These are phyloP conservation scores for Dipteronia dyeriana DNA, from an alignment of 345 rosid species.

Conservation along the genomic window DNA sequence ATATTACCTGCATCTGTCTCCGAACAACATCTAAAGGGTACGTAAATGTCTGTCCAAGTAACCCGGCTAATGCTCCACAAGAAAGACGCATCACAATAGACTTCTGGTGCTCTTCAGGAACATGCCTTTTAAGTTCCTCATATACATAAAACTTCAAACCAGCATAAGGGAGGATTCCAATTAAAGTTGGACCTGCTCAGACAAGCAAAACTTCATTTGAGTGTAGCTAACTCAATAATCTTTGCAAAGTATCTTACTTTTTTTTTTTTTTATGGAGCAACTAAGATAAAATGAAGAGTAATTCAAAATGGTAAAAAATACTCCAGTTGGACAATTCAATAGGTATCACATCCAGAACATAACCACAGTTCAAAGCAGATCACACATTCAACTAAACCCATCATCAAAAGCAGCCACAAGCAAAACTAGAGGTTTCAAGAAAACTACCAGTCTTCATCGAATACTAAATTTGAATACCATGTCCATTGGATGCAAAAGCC, in stretches of 20 bases:
- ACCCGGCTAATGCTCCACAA: constrained; percentile 96
- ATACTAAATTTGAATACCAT: neutral
- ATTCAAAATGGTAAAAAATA: neutral
- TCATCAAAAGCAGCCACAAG: constrained; percentile 2
- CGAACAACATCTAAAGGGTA: constrained; percentile 97
- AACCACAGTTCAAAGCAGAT: neutral
- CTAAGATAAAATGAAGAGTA: constrained; percentile 2
- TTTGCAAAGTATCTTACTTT: constrained; percentile 14
- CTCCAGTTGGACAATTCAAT: neutral
- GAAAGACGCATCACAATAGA: constrained; percentile 82
- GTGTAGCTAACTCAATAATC: constrained; percentile 8
- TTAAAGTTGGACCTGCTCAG: constrained; percentile 84
- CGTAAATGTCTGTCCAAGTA: constrained; percentile 91
- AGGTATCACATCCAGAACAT: neutral
- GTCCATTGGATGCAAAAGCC: neutral
- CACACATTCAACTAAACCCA: neutral
- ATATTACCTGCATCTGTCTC: constrained; percentile 97
- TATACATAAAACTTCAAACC: constrained; percentile 93
- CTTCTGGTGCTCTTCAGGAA: constrained; percentile 91
- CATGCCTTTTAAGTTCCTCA: constrained; percentile 85
- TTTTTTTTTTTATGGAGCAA: neutral
- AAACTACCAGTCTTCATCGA: neutral
- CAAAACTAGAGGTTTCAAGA: constrained; percentile 6
- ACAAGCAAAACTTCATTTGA: constrained; percentile 20
- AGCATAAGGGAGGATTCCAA: constrained; percentile 92